Base-by-base conservation (phyloP, 2,329 filamentous ascomycete genomes). In the Shiraia sp. region DNA sequence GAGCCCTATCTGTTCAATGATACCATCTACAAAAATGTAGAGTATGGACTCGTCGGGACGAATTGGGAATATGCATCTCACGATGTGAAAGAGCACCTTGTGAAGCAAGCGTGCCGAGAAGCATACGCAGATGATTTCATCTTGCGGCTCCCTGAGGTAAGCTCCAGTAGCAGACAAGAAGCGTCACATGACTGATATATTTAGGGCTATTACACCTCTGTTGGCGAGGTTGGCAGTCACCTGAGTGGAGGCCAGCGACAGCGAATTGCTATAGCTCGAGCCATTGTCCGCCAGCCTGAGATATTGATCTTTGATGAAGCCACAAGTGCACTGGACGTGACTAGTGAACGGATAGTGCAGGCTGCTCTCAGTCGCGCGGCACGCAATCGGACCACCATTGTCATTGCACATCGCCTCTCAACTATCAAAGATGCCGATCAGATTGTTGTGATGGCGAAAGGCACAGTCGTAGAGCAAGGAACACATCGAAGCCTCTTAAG, bases 161-260 rank as follows among this genome's bases (percentile, higher is more conserved):
- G 15, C 24, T 6, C 15, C 10, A 10, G 8, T 10, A 13, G 6
- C 7, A 19, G 13, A 14, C 4, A 14, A 6, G 17, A 10, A 4
- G n/a, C 23, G 81, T 85, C 54, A 85, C 92, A 26, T 4, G 22
- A 12, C 34, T 29, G 10, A 37, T 17, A 17, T 36, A 13, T 25
- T 22, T 22, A 96, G 62, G 87, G 88, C 1, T 97, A 97, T 59
- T 81, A 95, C 50, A 97, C 92, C 0, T 83, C 93, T 50, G 91
- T 96, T 12, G 93, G 92, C 40, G 90, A 96, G 69, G 85, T 89
- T 49, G 92, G 92, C 4, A 92, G 96, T 65, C 75, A 95, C 35
- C 78, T 97, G 9, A 95, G 88, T 40, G 92, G 92, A 63, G 92
- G 92, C 22, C 92, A 97, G 71, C 95, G 95, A 69, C 92, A 97